A percentile compares a stretch with the other conserved stretches of the same genome.
Conservation (phyloP, 192 early-diverging fungal species). For the Anaeromyces robustus region DNA sequence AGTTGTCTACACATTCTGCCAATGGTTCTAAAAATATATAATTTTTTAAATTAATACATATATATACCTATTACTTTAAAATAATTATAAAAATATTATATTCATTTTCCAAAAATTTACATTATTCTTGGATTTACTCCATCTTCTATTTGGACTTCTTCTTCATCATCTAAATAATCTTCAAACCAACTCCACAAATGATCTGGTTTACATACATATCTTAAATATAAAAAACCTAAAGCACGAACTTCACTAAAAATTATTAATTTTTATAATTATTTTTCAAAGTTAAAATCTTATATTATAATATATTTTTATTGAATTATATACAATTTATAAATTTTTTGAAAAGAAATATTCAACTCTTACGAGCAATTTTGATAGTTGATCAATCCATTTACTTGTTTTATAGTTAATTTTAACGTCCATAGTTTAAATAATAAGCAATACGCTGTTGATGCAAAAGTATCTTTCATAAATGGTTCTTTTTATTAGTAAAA, state of each 20-base stretch:
- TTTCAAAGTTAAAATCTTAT: no score
- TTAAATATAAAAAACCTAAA: constrained; percentile 63
- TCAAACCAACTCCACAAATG: constrained; percentile 68
- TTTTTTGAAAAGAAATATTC: not conserved
- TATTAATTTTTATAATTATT: not conserved
- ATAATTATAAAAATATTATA: no score
- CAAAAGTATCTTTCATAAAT: constrained; percentile 59
- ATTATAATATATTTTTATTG: not conserved
- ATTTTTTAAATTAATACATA: no score
- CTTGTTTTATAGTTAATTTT: constrained; percentile 53
- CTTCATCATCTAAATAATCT: constrained; percentile 61
- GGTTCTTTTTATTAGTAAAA: constrained; percentile 30
- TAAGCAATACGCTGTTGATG: constrained; percentile 67
- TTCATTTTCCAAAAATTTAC: no score
- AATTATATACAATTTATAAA: not conserved
- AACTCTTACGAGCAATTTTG: constrained; percentile 20
- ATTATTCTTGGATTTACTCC: constrained; percentile 36
- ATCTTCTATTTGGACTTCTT: constrained; percentile 42
- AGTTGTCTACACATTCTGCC: constrained; percentile 49
- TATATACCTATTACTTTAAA: no score
- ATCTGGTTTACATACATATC: constrained; percentile 61
- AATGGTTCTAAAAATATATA: constrained; percentile 35
- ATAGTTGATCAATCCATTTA: constrained; percentile 60
- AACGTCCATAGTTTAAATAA: constrained; percentile 75
- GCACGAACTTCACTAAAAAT: constrained; percentile 49